phyloP scores from a whole-genome alignment of 306 rosid genomes.

The Trifolium dubium region DNA sequence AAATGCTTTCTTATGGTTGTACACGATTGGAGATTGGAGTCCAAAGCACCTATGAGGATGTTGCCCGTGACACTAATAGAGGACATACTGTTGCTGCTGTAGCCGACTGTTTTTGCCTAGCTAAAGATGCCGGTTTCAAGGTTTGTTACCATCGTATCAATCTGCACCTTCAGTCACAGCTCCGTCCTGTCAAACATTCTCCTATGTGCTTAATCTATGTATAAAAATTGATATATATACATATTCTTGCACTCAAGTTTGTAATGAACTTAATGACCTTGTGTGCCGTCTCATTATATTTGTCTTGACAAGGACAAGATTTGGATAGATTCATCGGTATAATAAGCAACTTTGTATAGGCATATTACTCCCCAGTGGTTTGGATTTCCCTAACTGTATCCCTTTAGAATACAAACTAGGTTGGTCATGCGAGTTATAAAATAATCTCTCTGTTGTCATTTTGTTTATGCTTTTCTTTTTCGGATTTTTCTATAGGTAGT shows the following conservation, averaged over 20 bases:
- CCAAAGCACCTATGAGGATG: constrained; percentile 98
- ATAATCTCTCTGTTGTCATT: constrained; percentile 12
- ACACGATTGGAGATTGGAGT: constrained; percentile 96
- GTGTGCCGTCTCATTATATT: constrained; percentile 15
- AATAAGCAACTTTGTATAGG: not conserved
- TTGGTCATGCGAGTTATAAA: constrained; percentile 10
- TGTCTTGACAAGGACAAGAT: constrained; percentile 10
- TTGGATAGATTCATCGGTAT: constrained; percentile 25
- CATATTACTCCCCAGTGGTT: not conserved
- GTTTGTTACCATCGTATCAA: constrained; percentile 47
- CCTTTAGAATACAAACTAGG: constrained; percentile 12
- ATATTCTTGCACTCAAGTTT: constrained; percentile 13
- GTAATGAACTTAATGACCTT: constrained; percentile 1
- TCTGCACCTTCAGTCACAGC: constrained; percentile 4
- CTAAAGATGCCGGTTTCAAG: constrained; percentile 99
- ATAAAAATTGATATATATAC: not conserved
- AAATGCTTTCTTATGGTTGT: constrained; percentile 96
- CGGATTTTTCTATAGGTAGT: constrained; percentile 70
- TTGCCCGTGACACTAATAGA: constrained; percentile 95
- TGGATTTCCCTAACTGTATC: constrained; percentile 17
- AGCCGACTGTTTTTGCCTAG: constrained; percentile 91
- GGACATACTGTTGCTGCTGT: constrained; percentile 98
- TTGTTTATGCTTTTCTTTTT: constrained; percentile 17
- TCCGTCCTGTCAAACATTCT: constrained; percentile 27
- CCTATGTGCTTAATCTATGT: not conserved